Percentiles rank a stretch among this genome's conserved stretches.
These are phyloP conservation scores for Theobroma grandiflorum DNA, from an alignment of 441 rosid genomes.

Conservation along the genomic window DNA sequence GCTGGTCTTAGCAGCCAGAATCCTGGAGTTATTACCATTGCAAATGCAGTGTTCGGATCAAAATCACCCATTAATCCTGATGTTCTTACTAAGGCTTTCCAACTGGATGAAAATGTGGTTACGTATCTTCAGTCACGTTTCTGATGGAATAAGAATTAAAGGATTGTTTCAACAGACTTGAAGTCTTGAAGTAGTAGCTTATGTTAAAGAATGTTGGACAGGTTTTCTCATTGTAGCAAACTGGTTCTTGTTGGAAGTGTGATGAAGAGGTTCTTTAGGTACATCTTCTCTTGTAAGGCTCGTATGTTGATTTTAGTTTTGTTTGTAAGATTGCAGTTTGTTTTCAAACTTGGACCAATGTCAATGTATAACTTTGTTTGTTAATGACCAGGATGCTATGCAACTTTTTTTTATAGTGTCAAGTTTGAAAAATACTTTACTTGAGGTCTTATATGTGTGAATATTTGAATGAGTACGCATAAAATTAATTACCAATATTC, in stretches of 20 bases:
- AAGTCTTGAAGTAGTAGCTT: neutral
- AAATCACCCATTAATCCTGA: neutral
- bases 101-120: neutral
- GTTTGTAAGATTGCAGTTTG: neutral
- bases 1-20: conserved; percentile 5
- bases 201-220: neutral
- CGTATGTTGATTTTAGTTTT: neutral
- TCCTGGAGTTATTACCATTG: neutral
- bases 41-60: neutral
- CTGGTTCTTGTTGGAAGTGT: conserved; percentile 1
- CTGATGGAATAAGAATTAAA: neutral
- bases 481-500: neutral
- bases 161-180: neutral
- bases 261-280: neutral
- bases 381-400: neutral
- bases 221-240: neutral
- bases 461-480: neutral
- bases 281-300: neutral
- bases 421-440: neutral
- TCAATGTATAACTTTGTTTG: neutral
- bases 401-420: too few species aligned
- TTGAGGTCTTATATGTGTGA: neutral
- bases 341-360: neutral
- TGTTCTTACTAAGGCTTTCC: conserved; percentile 1
- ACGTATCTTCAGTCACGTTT: neutral